phyloP scores from a whole-genome alignment of 345 rosid species.

The Eucalyptus tenuipes region DNA sequence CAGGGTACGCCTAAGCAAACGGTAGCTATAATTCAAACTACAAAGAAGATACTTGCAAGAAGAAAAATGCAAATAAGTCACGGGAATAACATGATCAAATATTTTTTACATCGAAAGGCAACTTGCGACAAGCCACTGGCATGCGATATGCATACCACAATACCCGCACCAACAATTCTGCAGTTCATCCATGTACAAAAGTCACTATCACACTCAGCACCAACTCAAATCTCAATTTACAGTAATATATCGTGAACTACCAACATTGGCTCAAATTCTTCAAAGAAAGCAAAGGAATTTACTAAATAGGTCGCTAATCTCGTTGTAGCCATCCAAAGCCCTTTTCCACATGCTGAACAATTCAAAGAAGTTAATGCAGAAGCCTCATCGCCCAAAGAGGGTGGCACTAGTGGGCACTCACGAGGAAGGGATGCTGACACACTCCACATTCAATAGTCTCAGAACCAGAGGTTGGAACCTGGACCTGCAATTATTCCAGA shows the following conservation, averaged over 20 bases:
- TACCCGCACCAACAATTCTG: not conserved
- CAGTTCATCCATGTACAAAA: not conserved
- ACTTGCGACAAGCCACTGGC: not conserved
- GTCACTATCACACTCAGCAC: not conserved
- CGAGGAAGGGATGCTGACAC: constrained; percentile 94
- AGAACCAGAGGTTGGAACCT: constrained; percentile 96
- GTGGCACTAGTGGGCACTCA: constrained; percentile 61
- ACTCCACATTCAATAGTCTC: constrained; percentile 99
- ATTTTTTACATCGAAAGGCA: not conserved
- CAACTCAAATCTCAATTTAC: not conserved
- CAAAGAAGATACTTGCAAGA: not conserved
- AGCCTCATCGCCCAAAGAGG: not conserved
- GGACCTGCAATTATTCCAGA: constrained; percentile 46
- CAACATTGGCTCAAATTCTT: not conserved
- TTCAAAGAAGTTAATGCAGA: not conserved
- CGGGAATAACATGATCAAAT: not conserved
- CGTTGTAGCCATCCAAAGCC: not conserved
- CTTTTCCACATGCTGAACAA: not conserved
- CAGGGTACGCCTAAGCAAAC: not conserved
- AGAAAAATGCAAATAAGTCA: not conserved
- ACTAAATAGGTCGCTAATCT: not conserved
- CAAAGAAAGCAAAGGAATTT: not conserved
- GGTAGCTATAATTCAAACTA: not conserved
- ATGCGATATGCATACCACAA: not conserved
- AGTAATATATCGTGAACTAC: not conserved